Conservation (phyloP, 2,329 filamentous ascomycete species). For the Penicillium frequentans region DNA sequence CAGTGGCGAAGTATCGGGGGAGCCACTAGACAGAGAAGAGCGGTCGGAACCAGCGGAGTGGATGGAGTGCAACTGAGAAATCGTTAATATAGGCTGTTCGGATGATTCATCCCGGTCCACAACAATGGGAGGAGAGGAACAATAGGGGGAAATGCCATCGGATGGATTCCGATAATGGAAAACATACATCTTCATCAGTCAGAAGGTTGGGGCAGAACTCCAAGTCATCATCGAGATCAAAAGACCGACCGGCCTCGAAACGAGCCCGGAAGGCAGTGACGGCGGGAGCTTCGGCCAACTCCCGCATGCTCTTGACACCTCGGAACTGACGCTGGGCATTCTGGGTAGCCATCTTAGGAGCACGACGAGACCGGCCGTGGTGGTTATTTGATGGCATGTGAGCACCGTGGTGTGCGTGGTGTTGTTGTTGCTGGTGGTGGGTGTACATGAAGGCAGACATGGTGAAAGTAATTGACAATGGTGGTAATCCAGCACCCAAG, state of each 20-base stretch:
- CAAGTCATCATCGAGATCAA: constrained; percentile 93
- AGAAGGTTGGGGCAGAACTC: constrained; percentile 92
- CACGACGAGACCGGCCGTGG: constrained; percentile 82
- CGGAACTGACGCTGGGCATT: constrained; percentile 86
- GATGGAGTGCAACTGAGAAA: constrained; percentile 75
- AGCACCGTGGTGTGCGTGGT: constrained; percentile 48
- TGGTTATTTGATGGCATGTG: constrained; percentile 67
- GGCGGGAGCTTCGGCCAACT: constrained; percentile 74
- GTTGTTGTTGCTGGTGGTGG: constrained; percentile 43
- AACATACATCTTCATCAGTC: constrained; percentile 84
- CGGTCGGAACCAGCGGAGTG: constrained; percentile 87
- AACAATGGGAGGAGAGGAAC: not conserved
- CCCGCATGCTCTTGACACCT: constrained; percentile 81
- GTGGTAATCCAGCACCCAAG: constrained; percentile 26
- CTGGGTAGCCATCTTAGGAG: constrained; percentile 76
- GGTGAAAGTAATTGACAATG: constrained; percentile 28
- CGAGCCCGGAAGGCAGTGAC: constrained; percentile 78
- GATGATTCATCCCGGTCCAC: not conserved
- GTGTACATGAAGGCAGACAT: constrained; percentile 52
- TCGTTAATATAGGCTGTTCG: constrained; percentile 18
- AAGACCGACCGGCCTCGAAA: constrained; percentile 89
- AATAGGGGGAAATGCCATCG: not conserved
- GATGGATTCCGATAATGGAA: not conserved
- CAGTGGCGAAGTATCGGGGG: constrained; percentile 85
- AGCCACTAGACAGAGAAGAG: constrained; percentile 91